Evolutionary conservation across 345 rosid genomes (phyloP), one percentile per base, ranked within the genome.

Genomic region (Lepidium sativum): DNA sequence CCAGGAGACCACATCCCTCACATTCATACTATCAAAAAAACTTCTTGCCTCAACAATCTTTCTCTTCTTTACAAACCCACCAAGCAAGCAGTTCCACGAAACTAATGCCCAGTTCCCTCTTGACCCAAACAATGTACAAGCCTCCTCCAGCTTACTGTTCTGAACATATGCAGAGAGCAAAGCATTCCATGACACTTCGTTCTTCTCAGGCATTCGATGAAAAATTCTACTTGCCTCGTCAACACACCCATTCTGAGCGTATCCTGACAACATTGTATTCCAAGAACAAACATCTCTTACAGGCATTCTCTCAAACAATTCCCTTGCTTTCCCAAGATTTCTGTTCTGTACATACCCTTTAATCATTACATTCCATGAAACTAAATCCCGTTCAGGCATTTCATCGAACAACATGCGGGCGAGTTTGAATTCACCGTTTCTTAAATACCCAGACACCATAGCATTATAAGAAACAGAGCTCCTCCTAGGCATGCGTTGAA

Each of bases 251-350:
- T 82, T 84, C 84, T 92, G 81, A 31, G 83, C 64, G 34, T 81
- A 78, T 20, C 91, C 89, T 0, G 91, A 77, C 42, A 86, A 76
- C 76, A 89, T 84, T 41, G 95, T 84, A 14, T 85, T 84, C 89
- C 89, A 86, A 23, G 89, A 82, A 66, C 83, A 83, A 48, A 80
- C 71, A 74, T 86, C 84, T 60, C 70, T 83, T 69, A 68, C 80
- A 4, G 91, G 83, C 79, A 75, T 86, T 56, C 62, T 77, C 58
- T 37, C 62, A 72, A 89, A 89, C 55, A 83, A 68, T 25, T 61
- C 56, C 71, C 79, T 65, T n/a, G 80, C 83, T 57, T 75, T 77
- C n/a, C 71, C 74, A 35, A 87, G 78, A 58, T 77, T 76, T 40
- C 85, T 85, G 16, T 58, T 78, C 76, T 88, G 56, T 48, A 86